Base-by-base conservation (phyloP, 2,329 filamentous ascomycete species). In the Dendryphion nanum region DNA sequence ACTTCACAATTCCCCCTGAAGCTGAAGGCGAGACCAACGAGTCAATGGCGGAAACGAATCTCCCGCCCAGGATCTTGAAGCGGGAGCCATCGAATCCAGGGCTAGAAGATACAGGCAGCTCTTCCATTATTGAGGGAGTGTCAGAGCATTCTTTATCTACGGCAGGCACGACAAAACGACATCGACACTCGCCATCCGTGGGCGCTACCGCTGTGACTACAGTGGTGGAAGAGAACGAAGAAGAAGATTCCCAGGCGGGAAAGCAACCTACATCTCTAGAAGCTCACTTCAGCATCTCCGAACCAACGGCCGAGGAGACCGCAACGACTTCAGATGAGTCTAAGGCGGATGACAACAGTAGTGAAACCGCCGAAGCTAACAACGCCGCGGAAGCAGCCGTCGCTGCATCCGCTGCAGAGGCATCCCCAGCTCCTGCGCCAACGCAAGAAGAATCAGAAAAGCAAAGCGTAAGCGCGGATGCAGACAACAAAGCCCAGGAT, bases 1-100 rank as follows among this genome's bases (percentile, higher is more conserved):
- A 94, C 62, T 96, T 97, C 70, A 97, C 94, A 43, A 82, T 98
- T 30, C 91, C 93, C 1, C 81, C 86, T 2, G 91, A 97, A 66
- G 91, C 93, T 3, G 91, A 97, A 66, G 91, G 90, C 1, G 70
- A 89, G 2, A 10, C 23, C n/a, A n/a, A 10, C n/a, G 59, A 63
- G 24, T 48, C 44, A 12, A 48, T 59, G 12, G 51, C 45, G 8
- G 32, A 52, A 10, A 50, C 51, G 5, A n/a, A n/a, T n/a, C 41
- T 48, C 12, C 51, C 57, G 34, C 60, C 61, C 6, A 42, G 57
- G 12, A 58, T 70, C 18, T 38, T 67, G 37, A 67, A 61, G 58
- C 53, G 64, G 15, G 64, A 67, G 35, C 46, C 58, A 15, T 56
- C 54, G 6, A 54, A 45, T 17, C 47, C 53, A 15, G 50, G 47